A percentile compares a stretch with the other conserved stretches of the same genome.
Evolutionary conservation across 2,329 filamentous ascomycete species (phyloP).

Genomic region (Endocalyx cinctus): DNA sequence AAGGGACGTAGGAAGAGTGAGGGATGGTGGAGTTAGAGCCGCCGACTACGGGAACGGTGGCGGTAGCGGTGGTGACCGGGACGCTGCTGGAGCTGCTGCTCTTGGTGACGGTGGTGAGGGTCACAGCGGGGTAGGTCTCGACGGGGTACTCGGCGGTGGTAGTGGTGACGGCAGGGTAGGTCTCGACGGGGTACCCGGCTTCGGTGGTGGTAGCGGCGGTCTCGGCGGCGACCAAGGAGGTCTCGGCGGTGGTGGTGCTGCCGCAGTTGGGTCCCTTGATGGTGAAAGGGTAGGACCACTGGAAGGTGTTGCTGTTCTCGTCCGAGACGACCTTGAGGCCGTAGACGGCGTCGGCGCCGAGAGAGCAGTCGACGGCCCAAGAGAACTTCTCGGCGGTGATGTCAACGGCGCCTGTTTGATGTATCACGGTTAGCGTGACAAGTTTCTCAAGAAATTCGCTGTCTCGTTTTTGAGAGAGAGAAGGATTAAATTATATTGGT

Average conservation of each 20-base stretch:
- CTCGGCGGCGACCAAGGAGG: neutral
- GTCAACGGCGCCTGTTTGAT: constrained; percentile 46
- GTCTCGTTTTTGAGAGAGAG: neutral
- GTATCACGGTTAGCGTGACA: no score
- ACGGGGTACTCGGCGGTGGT: constrained; percentile 8
- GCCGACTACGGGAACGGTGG: constrained; percentile 13
- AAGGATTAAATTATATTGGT: no score
- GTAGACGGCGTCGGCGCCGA: constrained; percentile 46
- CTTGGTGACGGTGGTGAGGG: constrained; percentile 6
- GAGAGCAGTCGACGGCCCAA: constrained; percentile 45
- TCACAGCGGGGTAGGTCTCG: constrained; percentile 1
- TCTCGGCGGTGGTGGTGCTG: neutral
- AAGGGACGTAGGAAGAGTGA: no score
- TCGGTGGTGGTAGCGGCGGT: constrained; percentile 12
- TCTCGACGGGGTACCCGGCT: constrained; percentile 40
- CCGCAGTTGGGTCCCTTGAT: constrained; percentile 33
- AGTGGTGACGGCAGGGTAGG: constrained; percentile 13
- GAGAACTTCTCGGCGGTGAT: constrained; percentile 40
- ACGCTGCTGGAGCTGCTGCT: constrained; percentile 21
- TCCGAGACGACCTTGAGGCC: constrained; percentile 52
- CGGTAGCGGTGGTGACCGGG: constrained; percentile 9
- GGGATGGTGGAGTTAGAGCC: no score
- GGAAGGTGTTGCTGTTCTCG: constrained; percentile 44
- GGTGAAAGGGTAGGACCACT: constrained; percentile 60
- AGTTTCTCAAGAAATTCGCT: no score